These are phyloP conservation scores for Coemansia sp. DNA, from an alignment of 192 early-diverging fungal species.

Conservation along the genomic window DNA sequence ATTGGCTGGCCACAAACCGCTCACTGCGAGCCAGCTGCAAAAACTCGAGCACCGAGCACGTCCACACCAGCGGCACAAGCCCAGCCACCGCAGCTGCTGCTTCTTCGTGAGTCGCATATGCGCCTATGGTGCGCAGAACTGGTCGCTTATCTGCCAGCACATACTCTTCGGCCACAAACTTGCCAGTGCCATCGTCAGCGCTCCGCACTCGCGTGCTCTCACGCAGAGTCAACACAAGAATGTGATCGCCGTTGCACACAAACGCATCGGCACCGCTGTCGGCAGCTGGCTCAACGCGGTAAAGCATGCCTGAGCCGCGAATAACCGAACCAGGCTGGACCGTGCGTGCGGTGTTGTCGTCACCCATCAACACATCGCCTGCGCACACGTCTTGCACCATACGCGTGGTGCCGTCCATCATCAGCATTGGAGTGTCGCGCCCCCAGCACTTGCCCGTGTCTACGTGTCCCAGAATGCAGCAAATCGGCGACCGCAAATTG, in stretches of 20 bases:
- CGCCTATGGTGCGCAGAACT: constrained; percentile 5
- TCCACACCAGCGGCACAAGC: constrained; percentile 37
- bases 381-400: constrained; percentile 49
- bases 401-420: constrained; percentile 48
- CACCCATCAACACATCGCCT: constrained; percentile 54
- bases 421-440: constrained; percentile 52
- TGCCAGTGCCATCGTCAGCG: not conserved
- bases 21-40: constrained; percentile 30
- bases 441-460: constrained; percentile 79
- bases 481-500: constrained; percentile 94
- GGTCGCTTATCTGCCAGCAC: constrained; percentile 17
- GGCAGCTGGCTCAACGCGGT: constrained; percentile 43
- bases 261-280: constrained; percentile 39
- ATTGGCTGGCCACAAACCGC: constrained; percentile 18
- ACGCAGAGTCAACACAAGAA: constrained; percentile 50
- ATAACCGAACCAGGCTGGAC: constrained; percentile 51
- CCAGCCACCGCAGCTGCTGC: constrained; percentile 29
- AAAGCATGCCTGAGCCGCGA: constrained; percentile 49
- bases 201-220: constrained; percentile 3
- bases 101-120: constrained; percentile 25
- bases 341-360: constrained; percentile 51
- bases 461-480: constrained; percentile 98
- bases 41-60: constrained; percentile 45
- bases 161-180: constrained; percentile 17
- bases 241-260: constrained; percentile 58